Evolutionary conservation across 179 eudicot genomes (phyloP).

Genomic region (Sideroxylon spinosum): DNA sequence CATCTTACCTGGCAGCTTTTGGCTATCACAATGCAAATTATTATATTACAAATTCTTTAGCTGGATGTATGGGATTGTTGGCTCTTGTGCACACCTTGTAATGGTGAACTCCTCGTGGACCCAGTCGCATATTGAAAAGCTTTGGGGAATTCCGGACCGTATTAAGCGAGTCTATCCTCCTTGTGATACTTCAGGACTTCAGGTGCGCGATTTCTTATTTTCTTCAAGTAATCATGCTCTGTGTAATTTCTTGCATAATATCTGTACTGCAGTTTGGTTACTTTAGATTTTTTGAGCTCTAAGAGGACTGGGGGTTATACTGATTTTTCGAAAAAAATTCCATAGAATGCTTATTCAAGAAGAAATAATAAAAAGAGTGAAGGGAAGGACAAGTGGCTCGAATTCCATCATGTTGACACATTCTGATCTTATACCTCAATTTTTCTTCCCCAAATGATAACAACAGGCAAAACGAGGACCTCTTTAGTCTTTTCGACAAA

Average conservation of each 20-base stretch:
- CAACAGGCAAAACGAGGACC: too few relatives aligned
- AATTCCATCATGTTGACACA: too few relatives aligned
- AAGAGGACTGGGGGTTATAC: background rate
- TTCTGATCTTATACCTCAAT: too few relatives aligned
- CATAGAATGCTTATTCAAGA: background rate
- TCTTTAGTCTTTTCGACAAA: too few relatives aligned
- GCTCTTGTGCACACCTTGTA: constrained; percentile 76
- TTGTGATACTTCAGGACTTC: constrained; percentile 88
- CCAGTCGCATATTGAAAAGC: constrained; percentile 70
- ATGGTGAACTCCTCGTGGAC: constrained; percentile 99
- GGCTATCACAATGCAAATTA: constrained; percentile 74
- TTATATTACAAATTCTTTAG: constrained; percentile 70
- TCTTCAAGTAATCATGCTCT: background rate
- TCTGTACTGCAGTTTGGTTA: background rate
- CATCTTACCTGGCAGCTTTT: constrained; percentile 42
- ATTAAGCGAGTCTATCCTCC: constrained; percentile 85
- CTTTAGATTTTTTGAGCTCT: background rate
- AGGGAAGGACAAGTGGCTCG: background rate
- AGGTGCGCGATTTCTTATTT: constrained; percentile 40
- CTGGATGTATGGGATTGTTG: constrained; percentile 91
- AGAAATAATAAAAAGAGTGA: background rate
- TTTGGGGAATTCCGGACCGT: constrained; percentile 74
- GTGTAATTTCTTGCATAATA: background rate
- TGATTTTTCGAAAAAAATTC: background rate
- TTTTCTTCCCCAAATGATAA: too few relatives aligned